Percentiles rank a stretch among this genome's conserved stretches.
Evolutionary conservation across 352 stramenopile species (phyloP).

Genomic region (Pythium aphanidermatum): DNA sequence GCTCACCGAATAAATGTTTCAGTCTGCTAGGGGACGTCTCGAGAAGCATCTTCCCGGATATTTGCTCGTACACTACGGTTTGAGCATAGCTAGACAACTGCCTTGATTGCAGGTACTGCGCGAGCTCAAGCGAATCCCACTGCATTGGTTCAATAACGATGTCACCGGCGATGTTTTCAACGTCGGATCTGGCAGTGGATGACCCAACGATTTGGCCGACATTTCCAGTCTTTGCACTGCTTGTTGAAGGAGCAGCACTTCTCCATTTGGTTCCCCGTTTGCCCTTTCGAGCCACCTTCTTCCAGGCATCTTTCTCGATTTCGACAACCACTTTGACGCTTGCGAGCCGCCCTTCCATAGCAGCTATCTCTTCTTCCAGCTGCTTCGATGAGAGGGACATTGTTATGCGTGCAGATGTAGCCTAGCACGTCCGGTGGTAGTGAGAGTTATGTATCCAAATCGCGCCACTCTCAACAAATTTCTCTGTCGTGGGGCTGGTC

Average conservation of each 20-base stretch:
- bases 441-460: too few relatives aligned
- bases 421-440: too few relatives aligned
- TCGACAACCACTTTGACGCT: slow-evolving; percentile 48
- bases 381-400: slow-evolving; percentile 39
- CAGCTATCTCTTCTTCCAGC: slow-evolving; percentile 50
- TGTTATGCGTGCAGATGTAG: too few relatives aligned
- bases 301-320: slow-evolving; percentile 47
- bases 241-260: slow-evolving; percentile 21
- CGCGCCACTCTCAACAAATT: too few relatives aligned
- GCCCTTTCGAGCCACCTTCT: slow-evolving; percentile 35
- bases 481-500: too few relatives aligned
- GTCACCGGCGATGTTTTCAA: slow-evolving; percentile 13
- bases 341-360: slow-evolving; percentile 55
- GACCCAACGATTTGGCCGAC: neutral
- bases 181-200: neutral
- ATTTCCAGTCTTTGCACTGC: neutral
- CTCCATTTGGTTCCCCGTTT: slow-evolving; percentile 63
- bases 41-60: slow-evolving; percentile 51
- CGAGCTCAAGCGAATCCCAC: slow-evolving; percentile 58
- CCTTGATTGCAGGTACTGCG: slow-evolving; percentile 43
- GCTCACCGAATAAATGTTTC: slow-evolving; percentile 32
- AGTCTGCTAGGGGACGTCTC: slow-evolving; percentile 37
- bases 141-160: slow-evolving; percentile 24
- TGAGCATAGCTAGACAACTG: slow-evolving; percentile 44
- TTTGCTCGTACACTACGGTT: slow-evolving; percentile 50